phyloP scores from a whole-genome alignment of 306 rosid species.

The Gleditsia sinensis region DNA sequence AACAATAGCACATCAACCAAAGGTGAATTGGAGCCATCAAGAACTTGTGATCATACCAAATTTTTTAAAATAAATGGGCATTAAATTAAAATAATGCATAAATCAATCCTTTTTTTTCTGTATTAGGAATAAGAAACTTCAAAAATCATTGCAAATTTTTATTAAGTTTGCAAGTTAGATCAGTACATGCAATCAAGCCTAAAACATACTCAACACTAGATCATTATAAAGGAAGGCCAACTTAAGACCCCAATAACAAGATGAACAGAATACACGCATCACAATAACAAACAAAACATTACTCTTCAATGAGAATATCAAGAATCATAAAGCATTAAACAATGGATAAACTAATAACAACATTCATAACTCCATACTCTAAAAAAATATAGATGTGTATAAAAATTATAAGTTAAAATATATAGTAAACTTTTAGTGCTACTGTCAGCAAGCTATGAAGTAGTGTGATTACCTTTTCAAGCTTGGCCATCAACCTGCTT shows the following conservation, averaged over 20 bases:
- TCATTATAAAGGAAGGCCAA: background rate
- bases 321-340: background rate
- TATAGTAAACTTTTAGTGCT: background rate
- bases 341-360: background rate
- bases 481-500: conserved; percentile 49
- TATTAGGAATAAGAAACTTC: background rate
- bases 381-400: background rate
- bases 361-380: background rate
- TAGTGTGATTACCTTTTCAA: conserved; percentile 36
- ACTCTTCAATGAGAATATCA: background rate
- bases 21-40: background rate
- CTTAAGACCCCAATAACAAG: background rate
- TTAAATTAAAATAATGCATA: background rate
- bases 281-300: background rate
- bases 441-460: background rate
- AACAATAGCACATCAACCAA: background rate
- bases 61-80: background rate
- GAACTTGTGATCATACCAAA: no score
- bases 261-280: background rate
- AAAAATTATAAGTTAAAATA: conserved; percentile 5
- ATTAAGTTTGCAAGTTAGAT: background rate
- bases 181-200: background rate
- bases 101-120: background rate
- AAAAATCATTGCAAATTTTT: background rate
- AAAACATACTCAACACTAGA: background rate